phyloP scores from a whole-genome alignment of 768 basidiomycete species.

The Boletus huronensis region DNA sequence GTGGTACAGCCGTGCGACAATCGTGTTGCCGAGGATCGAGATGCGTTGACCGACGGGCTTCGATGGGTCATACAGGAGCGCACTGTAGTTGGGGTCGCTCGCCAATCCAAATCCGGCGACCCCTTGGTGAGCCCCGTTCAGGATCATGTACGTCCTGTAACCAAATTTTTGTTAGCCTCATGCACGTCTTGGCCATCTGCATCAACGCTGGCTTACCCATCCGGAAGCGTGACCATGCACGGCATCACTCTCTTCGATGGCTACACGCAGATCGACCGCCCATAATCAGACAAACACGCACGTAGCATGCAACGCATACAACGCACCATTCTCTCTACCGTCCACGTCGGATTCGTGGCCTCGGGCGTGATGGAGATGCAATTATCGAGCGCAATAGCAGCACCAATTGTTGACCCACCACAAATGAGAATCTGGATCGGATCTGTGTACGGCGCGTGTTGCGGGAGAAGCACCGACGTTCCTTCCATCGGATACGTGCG shows the following conservation, averaged over 20 bases:
- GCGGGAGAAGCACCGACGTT: constrained; percentile 65
- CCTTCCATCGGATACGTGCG: constrained; percentile 80
- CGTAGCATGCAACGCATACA: not conserved
- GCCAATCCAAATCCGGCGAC: constrained; percentile 73
- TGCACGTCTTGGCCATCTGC: fast-evolving
- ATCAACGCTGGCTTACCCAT: constrained; percentile 19
- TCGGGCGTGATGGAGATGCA: constrained; percentile 72
- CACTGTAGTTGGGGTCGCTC: constrained; percentile 56
- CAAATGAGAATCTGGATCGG: constrained; percentile 69
- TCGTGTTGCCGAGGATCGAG: constrained; percentile 64
- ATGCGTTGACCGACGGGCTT: constrained; percentile 57
- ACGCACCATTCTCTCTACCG: constrained; percentile 73
- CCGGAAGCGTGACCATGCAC: constrained; percentile 66
- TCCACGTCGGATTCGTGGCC: constrained; percentile 57
- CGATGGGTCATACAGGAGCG: constrained; percentile 68
- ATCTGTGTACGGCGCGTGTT: constrained; percentile 68
- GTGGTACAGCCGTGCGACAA: constrained; percentile 74
- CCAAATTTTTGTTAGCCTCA: not conserved
- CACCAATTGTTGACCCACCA: constrained; percentile 66
- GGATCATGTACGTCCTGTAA: constrained; percentile 71
- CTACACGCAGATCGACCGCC: constrained; percentile 29
- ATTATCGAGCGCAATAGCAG: constrained; percentile 55
- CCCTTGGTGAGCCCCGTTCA: constrained; percentile 71
- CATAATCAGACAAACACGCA: not conserved
- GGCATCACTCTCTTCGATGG: constrained; percentile 77